Evolutionary conservation across 2,329 filamentous ascomycete genomes (phyloP).

Genomic region (Hymenoscyphus albidus): DNA sequence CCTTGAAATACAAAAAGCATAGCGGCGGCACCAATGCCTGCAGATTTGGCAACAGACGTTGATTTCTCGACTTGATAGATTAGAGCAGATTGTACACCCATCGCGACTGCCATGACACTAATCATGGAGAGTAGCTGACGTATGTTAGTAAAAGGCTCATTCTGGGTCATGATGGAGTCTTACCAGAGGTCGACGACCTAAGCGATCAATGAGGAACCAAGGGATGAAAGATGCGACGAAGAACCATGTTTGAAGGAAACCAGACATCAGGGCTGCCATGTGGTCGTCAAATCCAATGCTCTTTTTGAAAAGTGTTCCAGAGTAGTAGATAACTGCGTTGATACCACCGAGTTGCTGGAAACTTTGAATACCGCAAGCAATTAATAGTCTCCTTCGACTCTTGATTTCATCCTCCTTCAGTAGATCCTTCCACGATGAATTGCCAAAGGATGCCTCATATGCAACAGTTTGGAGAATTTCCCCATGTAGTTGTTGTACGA

Average conservation of each 20-base stretch:
- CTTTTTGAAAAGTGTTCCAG: constrained; percentile 11
- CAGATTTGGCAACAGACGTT: too few species aligned
- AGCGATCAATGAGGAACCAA: not conserved
- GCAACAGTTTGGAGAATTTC: constrained; percentile 42
- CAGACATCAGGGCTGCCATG: constrained; percentile 35
- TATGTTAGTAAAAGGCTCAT: too few species aligned
- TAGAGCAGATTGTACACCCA: too few species aligned
- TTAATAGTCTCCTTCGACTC: constrained; percentile 46
- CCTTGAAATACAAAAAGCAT: too few species aligned
- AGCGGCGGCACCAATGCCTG: too few species aligned
- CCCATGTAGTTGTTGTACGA: not conserved
- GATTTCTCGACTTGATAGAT: too few species aligned
- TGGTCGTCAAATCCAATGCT: constrained; percentile 11
- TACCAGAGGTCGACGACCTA: not conserved
- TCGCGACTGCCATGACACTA: too few species aligned
- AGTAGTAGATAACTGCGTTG: constrained; percentile 18
- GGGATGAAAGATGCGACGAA: not conserved
- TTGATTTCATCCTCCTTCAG: constrained; percentile 46
- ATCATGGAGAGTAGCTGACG: too few species aligned
- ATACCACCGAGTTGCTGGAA: constrained; percentile 43
- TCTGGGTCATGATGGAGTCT: too few species aligned
- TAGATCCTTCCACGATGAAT: constrained; percentile 35
- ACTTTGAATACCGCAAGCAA: constrained; percentile 44
- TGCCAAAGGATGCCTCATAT: constrained; percentile 58
- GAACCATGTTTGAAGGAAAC: constrained; percentile 18